Conservation (phyloP, 495 filamentous ascomycete species). For the Sphaerosporella brunnea region DNA sequence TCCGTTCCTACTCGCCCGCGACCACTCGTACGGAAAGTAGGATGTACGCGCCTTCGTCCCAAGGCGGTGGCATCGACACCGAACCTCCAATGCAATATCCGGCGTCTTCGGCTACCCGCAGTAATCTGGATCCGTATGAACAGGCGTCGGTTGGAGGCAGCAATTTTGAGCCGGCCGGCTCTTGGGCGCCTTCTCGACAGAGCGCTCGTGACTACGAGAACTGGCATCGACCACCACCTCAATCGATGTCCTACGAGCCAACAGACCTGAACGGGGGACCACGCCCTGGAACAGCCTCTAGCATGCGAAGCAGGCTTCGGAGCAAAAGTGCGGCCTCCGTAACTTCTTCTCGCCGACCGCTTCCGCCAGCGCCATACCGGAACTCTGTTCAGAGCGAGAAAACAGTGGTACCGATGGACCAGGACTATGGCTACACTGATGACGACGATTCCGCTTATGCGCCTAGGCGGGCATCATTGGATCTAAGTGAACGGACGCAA, state of each 20-base stretch:
- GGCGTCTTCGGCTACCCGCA: neutral
- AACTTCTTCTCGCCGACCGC: constrained; percentile 57
- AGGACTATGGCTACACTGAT: constrained; percentile 7
- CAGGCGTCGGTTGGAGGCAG: constrained; percentile 7
- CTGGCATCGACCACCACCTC: constrained; percentile 49
- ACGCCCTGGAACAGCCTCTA: constrained; percentile 60
- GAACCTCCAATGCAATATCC: neutral
- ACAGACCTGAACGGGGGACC: constrained; percentile 77
- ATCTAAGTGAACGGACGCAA: constrained; percentile 34
- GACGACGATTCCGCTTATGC: constrained; percentile 24
- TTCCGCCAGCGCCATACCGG: constrained; percentile 73
- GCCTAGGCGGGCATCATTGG: constrained; percentile 41
- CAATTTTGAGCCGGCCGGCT: constrained; percentile 37
- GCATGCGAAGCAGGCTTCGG: constrained; percentile 36
- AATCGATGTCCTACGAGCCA: constrained; percentile 58
- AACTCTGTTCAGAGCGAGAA: constrained; percentile 25
- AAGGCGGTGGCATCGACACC: neutral
- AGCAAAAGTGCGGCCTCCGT: constrained; percentile 66
- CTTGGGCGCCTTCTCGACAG: constrained; percentile 56
- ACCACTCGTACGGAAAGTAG: constrained; percentile 6
- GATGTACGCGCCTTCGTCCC: constrained; percentile 18
- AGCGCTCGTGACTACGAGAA: constrained; percentile 34
- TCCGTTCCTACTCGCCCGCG: neutral
- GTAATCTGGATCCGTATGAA: constrained; percentile 10
- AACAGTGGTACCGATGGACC: constrained; percentile 15